Evolutionary conservation across 345 rosid genomes (phyloP), one percentile per base, ranked within the genome.

Genomic region (Euphorbia pulcherrima): DNA sequence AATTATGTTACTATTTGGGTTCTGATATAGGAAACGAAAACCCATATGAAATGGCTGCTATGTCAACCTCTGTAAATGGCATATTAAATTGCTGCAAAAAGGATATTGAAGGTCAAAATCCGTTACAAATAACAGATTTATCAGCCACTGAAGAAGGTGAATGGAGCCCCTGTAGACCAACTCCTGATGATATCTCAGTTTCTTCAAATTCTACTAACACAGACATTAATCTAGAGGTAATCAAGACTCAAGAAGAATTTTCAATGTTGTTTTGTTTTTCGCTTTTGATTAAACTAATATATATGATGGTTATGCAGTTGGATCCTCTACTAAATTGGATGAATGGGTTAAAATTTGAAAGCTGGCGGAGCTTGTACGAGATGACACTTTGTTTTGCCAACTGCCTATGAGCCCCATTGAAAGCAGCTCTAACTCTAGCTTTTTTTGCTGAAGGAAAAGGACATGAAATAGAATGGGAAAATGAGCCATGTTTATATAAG

Each of bases 61-160:
- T 6, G 44, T 46, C 55, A 28, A 20, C 64, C 14, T 30, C 5
- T 47, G n/a, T n/a, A n/a, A n/a, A n/a, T n/a, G n/a, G n/a, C n/a
- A n/a, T n/a, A n/a, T n/a, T n/a, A 14, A 6, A 3, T 18, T 35
- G 37, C 40, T 8, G 4, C 8, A 8, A 4, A 51, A 41, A 35
- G 24, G 64, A 48, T 72, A 24, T 64, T 57, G 70, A 30, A 46
- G 26, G 13, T 30, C 30, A 61, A 21, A 20, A 39, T 39, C 24
- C 21, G 7, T 48, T 0, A 0, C 0, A 23, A 39, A 29, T 6
- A 21, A 16, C 2, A 14, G 33, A 16, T 30, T 33, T 21, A 7
- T 47, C 69, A 51, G 6, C 28, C n/a, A 27, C 24, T 14, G 26
- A 44, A 29, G 8, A 12, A 26, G 33, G 18, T 35, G 67, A 33